These are phyloP conservation scores for Trichophyton verrucosum DNA, from an alignment of 2,329 filamentous ascomycete genomes.

Conservation along the genomic window DNA sequence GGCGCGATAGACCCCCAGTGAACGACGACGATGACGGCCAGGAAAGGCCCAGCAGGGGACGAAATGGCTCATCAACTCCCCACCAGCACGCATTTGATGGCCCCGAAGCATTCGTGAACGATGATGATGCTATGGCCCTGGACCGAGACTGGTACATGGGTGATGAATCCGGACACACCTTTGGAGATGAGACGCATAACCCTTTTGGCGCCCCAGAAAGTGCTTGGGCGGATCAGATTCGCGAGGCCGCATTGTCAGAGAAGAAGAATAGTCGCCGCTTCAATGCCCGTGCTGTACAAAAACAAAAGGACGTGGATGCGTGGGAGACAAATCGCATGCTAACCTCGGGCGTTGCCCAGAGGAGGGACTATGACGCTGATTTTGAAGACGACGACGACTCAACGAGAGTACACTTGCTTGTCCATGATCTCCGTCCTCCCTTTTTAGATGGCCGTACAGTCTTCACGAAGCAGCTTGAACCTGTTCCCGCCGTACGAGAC, in stretches of 20 bases:
- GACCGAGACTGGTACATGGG: slow-evolving; percentile 90
- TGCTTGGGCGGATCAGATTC: slow-evolving; percentile 61
- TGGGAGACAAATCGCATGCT: slow-evolving; percentile 99
- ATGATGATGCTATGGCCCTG: slow-evolving; percentile 60
- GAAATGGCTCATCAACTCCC: slow-evolving; percentile 21
- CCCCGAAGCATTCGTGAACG: slow-evolving; percentile 48
- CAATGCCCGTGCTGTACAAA: slow-evolving; percentile 65
- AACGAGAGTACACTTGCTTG: slow-evolving; percentile 75
- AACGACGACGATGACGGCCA: slow-evolving; percentile 4
- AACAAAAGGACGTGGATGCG: slow-evolving; percentile 87
- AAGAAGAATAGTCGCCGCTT: slow-evolving; percentile 63
- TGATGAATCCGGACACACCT: slow-evolving; percentile 71
- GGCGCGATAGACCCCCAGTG: background rate
- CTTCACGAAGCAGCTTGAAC: slow-evolving; percentile 94
- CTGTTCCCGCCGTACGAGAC: slow-evolving; percentile 82
- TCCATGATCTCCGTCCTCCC: slow-evolving; percentile 86
- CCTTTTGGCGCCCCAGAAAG: slow-evolving; percentile 69
- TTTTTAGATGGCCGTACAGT: slow-evolving; percentile 91
- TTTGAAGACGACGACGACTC: slow-evolving; percentile 78
- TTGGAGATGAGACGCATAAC: slow-evolving; percentile 87
- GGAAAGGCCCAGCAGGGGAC: slow-evolving; percentile 14
- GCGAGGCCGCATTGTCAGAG: slow-evolving; percentile 60
- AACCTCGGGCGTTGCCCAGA: slow-evolving; percentile 85
- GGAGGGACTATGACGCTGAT: slow-evolving; percentile 65
- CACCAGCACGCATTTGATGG: slow-evolving; percentile 49